A percentile compares a stretch with the other conserved stretches of the same genome.
Conservation (phyloP, 306 rosid genomes). For the Vigna mungo region DNA sequence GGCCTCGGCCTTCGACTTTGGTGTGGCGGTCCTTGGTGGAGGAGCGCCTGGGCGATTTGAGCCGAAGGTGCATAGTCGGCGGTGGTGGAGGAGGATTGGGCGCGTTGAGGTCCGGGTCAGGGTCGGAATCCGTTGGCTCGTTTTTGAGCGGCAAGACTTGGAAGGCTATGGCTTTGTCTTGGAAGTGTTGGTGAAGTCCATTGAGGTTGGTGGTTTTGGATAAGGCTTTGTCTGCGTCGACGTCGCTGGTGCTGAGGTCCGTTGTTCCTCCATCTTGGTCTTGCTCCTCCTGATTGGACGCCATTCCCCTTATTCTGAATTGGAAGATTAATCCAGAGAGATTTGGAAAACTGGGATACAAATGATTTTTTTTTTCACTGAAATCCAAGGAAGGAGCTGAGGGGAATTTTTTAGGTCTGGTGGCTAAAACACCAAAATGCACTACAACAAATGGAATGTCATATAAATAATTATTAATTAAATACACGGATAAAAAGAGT, state of each 20-base stretch:
- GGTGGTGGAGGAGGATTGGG: constrained; percentile 43
- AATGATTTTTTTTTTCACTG: not conserved
- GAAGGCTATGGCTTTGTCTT: not conserved
- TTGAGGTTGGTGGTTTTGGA: not conserved
- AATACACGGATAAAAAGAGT: not conserved
- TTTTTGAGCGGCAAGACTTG: constrained; percentile 35
- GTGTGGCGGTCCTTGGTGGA: constrained; percentile 87
- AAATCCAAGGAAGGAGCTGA: not conserved
- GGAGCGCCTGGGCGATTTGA: constrained; percentile 37
- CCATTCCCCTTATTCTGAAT: constrained; percentile 2
- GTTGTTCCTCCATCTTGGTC: constrained; percentile 45
- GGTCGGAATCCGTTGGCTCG: constrained; percentile 37
- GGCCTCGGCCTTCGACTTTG: constrained; percentile 83
- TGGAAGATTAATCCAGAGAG: not conserved
- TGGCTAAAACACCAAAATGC: not conserved
- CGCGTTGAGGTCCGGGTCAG: not conserved
- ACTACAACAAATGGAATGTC: constrained; percentile 15
- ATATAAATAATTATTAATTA: not conserved
- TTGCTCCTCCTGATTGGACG: constrained; percentile 32
- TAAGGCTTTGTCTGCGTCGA: not conserved
- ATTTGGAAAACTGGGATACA: no score
- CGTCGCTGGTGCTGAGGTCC: constrained; percentile 41
- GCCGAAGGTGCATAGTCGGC: constrained; percentile 29
- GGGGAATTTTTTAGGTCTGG: not conserved
- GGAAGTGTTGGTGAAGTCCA: constrained; percentile 27